Conservation (phyloP, 768 basidiomycete species). For the Leccinum incarnatum region DNA sequence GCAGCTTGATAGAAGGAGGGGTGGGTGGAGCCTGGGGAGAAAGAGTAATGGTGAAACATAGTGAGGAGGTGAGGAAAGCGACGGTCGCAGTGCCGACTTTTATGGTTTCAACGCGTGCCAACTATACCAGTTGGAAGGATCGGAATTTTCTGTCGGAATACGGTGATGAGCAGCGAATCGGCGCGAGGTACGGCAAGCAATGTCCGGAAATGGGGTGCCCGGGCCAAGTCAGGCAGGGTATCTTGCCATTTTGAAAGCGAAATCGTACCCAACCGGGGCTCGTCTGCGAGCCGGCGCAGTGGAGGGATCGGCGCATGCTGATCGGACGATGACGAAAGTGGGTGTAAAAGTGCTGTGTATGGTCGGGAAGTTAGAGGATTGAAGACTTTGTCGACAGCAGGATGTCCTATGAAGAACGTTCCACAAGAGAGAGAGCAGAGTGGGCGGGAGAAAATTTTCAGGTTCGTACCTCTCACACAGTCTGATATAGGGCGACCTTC, state of each 20-base stretch:
- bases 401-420: background rate
- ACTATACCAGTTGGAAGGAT: no score
- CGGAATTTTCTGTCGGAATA: no score
- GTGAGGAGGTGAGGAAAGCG: background rate
- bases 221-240: background rate
- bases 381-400: background rate
- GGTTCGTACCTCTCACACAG: background rate
- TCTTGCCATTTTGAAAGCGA: background rate
- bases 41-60: background rate
- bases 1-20: background rate
- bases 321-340: background rate
- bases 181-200: no score
- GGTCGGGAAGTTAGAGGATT: background rate
- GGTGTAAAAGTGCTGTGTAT: background rate
- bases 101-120: background rate
- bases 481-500: background rate
- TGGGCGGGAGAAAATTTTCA: background rate
- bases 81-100: background rate
- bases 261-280: background rate
- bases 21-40: background rate
- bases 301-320: background rate
- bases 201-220: background rate
- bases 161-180: background rate
- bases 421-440: background rate
- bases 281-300: background rate